phyloP scores from a whole-genome alignment of 495 filamentous ascomycete genomes.

The Penicillium simplicissimum region DNA sequence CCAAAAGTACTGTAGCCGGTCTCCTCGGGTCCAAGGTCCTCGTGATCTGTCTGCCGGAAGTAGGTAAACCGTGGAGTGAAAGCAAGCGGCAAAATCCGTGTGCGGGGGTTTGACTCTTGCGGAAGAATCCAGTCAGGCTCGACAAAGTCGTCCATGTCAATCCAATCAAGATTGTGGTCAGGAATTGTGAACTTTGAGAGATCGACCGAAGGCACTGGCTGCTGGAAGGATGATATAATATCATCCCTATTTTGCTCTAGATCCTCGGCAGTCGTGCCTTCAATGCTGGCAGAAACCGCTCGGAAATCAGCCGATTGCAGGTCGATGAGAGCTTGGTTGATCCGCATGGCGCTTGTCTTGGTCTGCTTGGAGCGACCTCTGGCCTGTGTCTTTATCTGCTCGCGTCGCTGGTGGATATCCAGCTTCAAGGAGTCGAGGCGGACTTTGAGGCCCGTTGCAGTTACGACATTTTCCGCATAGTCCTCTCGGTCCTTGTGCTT shows the following conservation, averaged over 20 bases:
- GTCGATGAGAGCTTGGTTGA: conserved; percentile 90
- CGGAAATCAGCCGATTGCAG: conserved; percentile 90
- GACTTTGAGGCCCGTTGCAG: conserved; percentile 91
- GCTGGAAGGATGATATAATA: conserved; percentile 57
- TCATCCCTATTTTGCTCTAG: conserved; percentile 62
- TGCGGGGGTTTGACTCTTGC: conserved; percentile 85
- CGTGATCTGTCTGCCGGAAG: conserved; percentile 94
- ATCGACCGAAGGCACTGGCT: conserved; percentile 58
- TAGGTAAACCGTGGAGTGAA: conserved; percentile 95
- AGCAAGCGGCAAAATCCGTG: conserved; percentile 87
- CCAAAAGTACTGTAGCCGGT: conserved; percentile 83
- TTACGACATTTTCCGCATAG: conserved; percentile 73
- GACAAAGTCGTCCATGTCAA: conserved; percentile 99
- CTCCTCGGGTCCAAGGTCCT: conserved; percentile 65
- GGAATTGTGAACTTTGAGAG: conserved; percentile 91
- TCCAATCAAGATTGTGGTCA: conserved; percentile 91
- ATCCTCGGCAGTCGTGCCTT: conserved; percentile 71
- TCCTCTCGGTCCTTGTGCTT: conserved; percentile 97
- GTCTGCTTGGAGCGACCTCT: conserved; percentile 69
- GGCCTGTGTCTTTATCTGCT: conserved; percentile 81
- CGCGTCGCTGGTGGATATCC: conserved; percentile 90
- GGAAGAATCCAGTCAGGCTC: conserved; percentile 96
- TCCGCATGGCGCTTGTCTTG: conserved; percentile 88
- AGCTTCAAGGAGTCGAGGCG: conserved; percentile 94
- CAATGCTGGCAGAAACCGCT: conserved; percentile 88